Conservation (phyloP, 352 stramenopile genomes). For the Pythium brachiatum region DNA sequence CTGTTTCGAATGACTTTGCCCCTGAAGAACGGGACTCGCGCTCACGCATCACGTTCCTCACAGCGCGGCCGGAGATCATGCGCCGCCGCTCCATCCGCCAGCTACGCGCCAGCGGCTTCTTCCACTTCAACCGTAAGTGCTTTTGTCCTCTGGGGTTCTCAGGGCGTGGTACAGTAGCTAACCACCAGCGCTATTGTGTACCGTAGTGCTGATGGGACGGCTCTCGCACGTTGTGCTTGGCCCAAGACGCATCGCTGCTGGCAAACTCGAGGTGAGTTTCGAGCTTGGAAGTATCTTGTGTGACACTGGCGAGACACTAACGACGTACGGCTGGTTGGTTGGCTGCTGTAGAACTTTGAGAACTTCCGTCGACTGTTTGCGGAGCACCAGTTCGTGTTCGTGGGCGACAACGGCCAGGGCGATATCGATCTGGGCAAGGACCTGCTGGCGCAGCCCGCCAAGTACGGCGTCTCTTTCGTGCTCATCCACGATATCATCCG, state of each 20-base stretch:
- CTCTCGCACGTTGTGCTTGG: slow-evolving; percentile 60
- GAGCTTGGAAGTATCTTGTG: not conserved
- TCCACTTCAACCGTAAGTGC: slow-evolving; percentile 70
- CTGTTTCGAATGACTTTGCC: not conserved
- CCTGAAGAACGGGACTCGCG: slow-evolving; percentile 17
- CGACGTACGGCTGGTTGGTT: too few relatives aligned
- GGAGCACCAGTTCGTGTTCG: slow-evolving; percentile 76
- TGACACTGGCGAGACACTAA: not conserved
- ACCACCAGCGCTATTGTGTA: too few relatives aligned
- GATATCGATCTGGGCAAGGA: slow-evolving; percentile 81
- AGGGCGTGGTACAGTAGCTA: too few relatives aligned
- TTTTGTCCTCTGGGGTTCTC: too few relatives aligned
- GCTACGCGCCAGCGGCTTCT: slow-evolving; percentile 64
- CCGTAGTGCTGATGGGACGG: slow-evolving; percentile 66
- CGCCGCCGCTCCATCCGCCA: slow-evolving; percentile 58
- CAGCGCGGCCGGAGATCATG: slow-evolving; percentile 69
- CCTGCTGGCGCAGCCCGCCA: slow-evolving; percentile 44
- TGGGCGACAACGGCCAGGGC: slow-evolving; percentile 79
- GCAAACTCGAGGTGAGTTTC: slow-evolving; percentile 56
- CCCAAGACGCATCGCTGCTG: slow-evolving; percentile 57
- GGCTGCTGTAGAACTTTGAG: slow-evolving; percentile 56
- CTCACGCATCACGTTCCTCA: slow-evolving; percentile 69
- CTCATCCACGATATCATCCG: slow-evolving; percentile 84
- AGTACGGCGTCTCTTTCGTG: slow-evolving; percentile 57
- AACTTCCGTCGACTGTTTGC: slow-evolving; percentile 68